Base-by-base conservation (phyloP, 352 stramenopile species). In the Globisporangium rhizosaccharum region DNA sequence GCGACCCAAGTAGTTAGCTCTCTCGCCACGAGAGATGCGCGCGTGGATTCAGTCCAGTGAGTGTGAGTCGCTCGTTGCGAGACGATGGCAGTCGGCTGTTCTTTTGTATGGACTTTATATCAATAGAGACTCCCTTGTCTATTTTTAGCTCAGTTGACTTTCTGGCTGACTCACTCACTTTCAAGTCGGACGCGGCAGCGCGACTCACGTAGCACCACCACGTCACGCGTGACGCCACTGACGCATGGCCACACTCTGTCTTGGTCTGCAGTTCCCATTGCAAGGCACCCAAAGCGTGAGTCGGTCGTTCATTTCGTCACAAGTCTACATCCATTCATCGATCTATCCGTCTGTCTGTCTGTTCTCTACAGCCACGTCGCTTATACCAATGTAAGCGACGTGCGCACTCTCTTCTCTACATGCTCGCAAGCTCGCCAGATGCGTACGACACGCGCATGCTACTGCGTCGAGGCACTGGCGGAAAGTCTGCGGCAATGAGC, bases 401-500 rank as follows among this genome's bases (percentile, higher is more conserved):
- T 45, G 14, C 41, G 15, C 41, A 45, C 41, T 45, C 39, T 3
- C 33, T 30, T 23, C 26, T 53, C 37, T 55, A 67, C 41, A 67
- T 63, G 30, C 47, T 67, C 56, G 49, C 61, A 14, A 67, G 55
- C 30, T 57, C 61, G 2, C 53, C 51, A 2, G 61, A 62, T 41
- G 28, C 44, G 48, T 41, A 46, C 44, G 44, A 60, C 46, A 8
- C 42, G 42, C 18, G 46, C 25, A 36, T 9, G 25, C 11, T 39
- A 17, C 20, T 42, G 36, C 30, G 20, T 15, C 75, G 75, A 26
- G 82, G 68, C 11, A 73, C 65, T 0, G 79, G 75, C 41, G 79
- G 80, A 44, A 90, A 88, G 45, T 90, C 80, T 51, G 73, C 57
- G 48, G 76, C 78, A 61, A 90, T 83, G 51, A 73, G 79, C 15